Conservation (phyloP, 2,329 filamentous ascomycete species). For the Exserohilum rostratum region DNA sequence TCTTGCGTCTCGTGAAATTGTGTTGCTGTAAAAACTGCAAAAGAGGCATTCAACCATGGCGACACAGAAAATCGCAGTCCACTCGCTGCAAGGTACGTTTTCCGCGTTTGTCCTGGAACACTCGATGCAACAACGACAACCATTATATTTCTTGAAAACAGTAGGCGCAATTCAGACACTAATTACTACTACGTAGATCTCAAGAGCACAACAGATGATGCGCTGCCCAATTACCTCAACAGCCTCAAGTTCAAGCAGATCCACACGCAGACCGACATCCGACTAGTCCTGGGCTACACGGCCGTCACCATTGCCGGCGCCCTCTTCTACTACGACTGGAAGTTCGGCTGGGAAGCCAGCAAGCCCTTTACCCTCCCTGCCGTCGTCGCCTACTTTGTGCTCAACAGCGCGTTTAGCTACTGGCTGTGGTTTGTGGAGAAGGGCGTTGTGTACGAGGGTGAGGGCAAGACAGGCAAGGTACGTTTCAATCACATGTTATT, state of each 20-base stretch:
- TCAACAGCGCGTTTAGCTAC: slow-evolving; percentile 78
- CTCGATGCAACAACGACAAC: slow-evolving; percentile 4
- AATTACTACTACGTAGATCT: no score
- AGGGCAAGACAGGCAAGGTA: slow-evolving; percentile 70
- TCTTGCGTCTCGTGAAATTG: no score
- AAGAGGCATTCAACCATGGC: slow-evolving; percentile 36
- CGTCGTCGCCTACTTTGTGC: slow-evolving; percentile 75
- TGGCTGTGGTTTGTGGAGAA: slow-evolving; percentile 89
- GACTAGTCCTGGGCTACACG: slow-evolving; percentile 80
- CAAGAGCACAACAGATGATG: slow-evolving; percentile 96
- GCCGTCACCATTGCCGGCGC: slow-evolving; percentile 80
- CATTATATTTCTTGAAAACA: no score
- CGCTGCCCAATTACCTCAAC: slow-evolving; percentile 90
- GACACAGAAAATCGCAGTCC: slow-evolving; percentile 64
- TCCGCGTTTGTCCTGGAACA: background rate
- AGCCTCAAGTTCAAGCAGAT: slow-evolving; percentile 83
- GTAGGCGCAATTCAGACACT: no score
- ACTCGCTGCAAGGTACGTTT: slow-evolving; percentile 67
- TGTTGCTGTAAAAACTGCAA: background rate
- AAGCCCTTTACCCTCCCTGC: slow-evolving; percentile 81
- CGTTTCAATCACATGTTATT: no score
- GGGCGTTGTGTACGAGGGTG: slow-evolving; percentile 80
- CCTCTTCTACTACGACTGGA: slow-evolving; percentile 91
- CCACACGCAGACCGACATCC: slow-evolving; percentile 80
- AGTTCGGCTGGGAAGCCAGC: slow-evolving; percentile 84